Evolutionary conservation across 1,284 basidiomycete species (phyloP).

Genomic region (Rugiboletus extremiorientalis): DNA sequence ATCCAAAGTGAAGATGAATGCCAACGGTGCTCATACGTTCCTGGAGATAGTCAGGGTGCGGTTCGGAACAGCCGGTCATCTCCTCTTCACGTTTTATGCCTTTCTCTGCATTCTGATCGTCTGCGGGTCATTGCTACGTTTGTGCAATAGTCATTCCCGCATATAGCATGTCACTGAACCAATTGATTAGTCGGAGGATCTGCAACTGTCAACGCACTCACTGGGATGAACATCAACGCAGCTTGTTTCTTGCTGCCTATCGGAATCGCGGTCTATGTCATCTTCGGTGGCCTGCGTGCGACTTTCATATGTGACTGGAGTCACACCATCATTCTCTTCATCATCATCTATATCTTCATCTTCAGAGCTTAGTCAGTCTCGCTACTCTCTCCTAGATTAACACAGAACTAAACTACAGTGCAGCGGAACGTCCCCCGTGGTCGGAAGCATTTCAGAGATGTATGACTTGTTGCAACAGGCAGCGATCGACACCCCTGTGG

Average conservation of each 20-base stretch:
- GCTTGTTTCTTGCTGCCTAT: slow-evolving; percentile 77
- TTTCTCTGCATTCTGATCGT: no score
- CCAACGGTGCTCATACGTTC: slow-evolving; percentile 61
- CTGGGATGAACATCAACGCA: slow-evolving; percentile 81
- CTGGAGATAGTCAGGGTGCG: slow-evolving; percentile 58
- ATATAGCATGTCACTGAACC: no score
- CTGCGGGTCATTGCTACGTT: no score
- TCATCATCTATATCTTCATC: slow-evolving; percentile 75
- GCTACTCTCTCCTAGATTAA: background rate
- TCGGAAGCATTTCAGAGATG: slow-evolving; percentile 52
- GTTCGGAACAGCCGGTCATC: slow-evolving; percentile 75
- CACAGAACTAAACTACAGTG: slow-evolving; percentile 2
- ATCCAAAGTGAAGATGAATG: slow-evolving; percentile 72
- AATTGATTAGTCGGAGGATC: slow-evolving; percentile 80
- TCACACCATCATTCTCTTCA: slow-evolving; percentile 16
- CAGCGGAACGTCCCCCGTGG: slow-evolving; percentile 43
- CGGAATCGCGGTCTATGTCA: slow-evolving; percentile 59
- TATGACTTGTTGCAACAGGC: slow-evolving; percentile 59
- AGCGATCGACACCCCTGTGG: slow-evolving; percentile 48
- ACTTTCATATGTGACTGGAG: slow-evolving; percentile 61
- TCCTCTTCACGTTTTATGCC: slow-evolving; percentile 81
- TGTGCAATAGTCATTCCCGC: no score
- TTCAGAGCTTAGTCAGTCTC: slow-evolving; percentile 49
- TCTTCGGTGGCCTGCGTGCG: slow-evolving; percentile 63
- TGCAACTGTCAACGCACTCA: slow-evolving; percentile 77